phyloP scores from a whole-genome alignment of 129 eudicot genomes.

The Silybum marianum region DNA sequence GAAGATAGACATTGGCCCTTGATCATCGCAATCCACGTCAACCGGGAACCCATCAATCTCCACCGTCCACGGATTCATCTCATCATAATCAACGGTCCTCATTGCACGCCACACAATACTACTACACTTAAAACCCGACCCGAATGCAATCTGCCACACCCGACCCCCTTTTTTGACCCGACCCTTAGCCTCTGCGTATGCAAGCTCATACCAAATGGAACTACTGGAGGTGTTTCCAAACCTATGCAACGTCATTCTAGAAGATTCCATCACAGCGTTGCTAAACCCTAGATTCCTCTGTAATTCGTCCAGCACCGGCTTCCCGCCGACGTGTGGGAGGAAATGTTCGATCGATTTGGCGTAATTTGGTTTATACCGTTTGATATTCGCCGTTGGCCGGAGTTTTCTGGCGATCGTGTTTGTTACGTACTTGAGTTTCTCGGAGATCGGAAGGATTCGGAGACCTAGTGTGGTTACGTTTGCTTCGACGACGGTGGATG shows the following conservation, averaged over 20 bases:
- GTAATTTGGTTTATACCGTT: slow-evolving; percentile 50
- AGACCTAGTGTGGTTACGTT: slow-evolving; percentile 43
- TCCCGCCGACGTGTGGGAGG: slow-evolving; percentile 68
- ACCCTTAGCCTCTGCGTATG: slow-evolving; percentile 72
- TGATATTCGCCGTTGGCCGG: slow-evolving; percentile 1
- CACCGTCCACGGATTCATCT: slow-evolving; percentile 54
- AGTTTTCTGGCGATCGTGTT: slow-evolving; percentile 24
- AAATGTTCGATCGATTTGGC: slow-evolving; percentile 46
- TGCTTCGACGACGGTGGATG: slow-evolving; percentile 38
- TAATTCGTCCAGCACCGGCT: slow-evolving; percentile 55
- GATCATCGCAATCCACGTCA: slow-evolving; percentile 27
- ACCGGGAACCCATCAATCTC: slow-evolving; percentile 60
- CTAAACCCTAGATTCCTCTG: slow-evolving; percentile 41
- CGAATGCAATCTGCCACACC: slow-evolving; percentile 64
- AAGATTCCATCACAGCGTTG: slow-evolving; percentile 51
- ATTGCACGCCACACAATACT: slow-evolving; percentile 62
- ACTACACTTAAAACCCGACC: slow-evolving; percentile 71
- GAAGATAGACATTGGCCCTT: slow-evolving; percentile 28
- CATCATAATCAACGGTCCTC: slow-evolving; percentile 39
- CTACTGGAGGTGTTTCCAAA: slow-evolving; percentile 70
- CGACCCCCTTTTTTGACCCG: slow-evolving; percentile 59
- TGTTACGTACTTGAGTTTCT: slow-evolving; percentile 29
- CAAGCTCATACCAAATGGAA: slow-evolving; percentile 48
- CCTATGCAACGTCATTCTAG: slow-evolving; percentile 61
- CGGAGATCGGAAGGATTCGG: slow-evolving; percentile 52